Base-by-base conservation (phyloP, 106 monocot genomes). In the Allium cepa region DNA sequence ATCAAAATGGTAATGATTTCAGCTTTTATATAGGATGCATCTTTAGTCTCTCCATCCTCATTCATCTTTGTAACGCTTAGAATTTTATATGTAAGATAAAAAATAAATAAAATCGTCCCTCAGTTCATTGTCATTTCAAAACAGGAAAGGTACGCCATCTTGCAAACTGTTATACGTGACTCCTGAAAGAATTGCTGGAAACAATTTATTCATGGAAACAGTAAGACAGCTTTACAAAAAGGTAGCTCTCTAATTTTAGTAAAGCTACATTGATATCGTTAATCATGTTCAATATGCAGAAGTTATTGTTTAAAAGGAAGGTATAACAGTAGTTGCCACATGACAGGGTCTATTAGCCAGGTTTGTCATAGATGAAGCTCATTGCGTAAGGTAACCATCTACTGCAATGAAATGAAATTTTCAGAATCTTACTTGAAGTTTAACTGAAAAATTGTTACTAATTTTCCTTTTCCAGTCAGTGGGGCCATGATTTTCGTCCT, bases 401-500 rank as follows among this genome's bases (percentile, higher is more conserved):
- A 53, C 45, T 72, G 58, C 46, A 58, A 8, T 22, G 36, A 36
- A 36, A 36, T 5, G 36, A 36, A 55, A 4, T 47, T 17, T 3
- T 4, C 11, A 13, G 11, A 71, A 58, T 47, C 46, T 15, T 1
- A 8, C 66, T 49, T 15, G 59, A 13, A 60, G 59, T 22, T 60
- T 60, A 60, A 15, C 18, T 15, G 7, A 55, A 55, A 55, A 2
- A 60, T 49, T 51, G 27, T 48, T 36, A 36, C 36, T 36, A 5
- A 36, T 0, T 36, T 36, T 36, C 5, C 5, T 36, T 72, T 75
- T 49, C 3, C 62, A 97, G 97, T 62, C 97, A 97, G 74, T 97
- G 97, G 92, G 97, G 92, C 13, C 92, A 97, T 79, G 97, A 97
- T 76, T 97, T 97, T 79, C 92, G 89, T 49, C 97, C 97, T 56